Evolutionary conservation across 2,329 filamentous ascomycete genomes (phyloP).

Genomic region (Curvularia verruculosa): DNA sequence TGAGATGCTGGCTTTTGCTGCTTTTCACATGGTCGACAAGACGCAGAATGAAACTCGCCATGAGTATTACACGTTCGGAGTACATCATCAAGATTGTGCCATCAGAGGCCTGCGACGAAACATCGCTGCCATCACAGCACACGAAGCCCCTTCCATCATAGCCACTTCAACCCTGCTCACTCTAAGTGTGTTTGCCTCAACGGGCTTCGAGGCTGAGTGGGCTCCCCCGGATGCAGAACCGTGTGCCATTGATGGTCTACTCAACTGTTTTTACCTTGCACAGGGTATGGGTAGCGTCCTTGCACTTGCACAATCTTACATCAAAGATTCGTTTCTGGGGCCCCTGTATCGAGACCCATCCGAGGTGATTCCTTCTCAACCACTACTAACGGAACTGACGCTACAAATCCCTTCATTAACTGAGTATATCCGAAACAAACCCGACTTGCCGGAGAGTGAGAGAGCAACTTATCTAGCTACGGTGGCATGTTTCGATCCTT

Average conservation of each 20-base stretch:
- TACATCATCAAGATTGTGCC: constrained; percentile 48
- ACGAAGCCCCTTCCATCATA: constrained; percentile 42
- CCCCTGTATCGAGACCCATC: constrained; percentile 28
- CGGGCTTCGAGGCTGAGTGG: constrained; percentile 30
- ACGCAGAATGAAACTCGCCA: constrained; percentile 28
- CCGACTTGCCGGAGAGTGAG: constrained; percentile 25
- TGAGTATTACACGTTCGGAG: constrained; percentile 43
- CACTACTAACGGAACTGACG: constrained; percentile 34
- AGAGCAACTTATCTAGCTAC: constrained; percentile 23
- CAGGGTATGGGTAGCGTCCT: constrained; percentile 45
- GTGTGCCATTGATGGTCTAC: constrained; percentile 38
- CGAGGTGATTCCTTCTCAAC: constrained; percentile 34
- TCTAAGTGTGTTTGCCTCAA: constrained; percentile 41
- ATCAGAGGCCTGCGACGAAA: constrained; percentile 39
- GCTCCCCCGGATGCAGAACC: constrained; percentile 12
- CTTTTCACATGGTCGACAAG: constrained; percentile 47
- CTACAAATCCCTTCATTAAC: constrained; percentile 28
- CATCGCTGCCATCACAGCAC: constrained; percentile 36
- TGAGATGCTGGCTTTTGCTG: constrained; percentile 51
- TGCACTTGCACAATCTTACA: constrained; percentile 22
- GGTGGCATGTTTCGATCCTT: constrained; percentile 28
- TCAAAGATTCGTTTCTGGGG: constrained; percentile 34
- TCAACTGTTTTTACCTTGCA: constrained; percentile 45
- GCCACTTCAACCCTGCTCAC: constrained; percentile 41
- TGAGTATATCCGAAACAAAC: constrained; percentile 29